Base-by-base conservation (phyloP, 495 filamentous ascomycete genomes). In the Stereocaulon alpinum region DNA sequence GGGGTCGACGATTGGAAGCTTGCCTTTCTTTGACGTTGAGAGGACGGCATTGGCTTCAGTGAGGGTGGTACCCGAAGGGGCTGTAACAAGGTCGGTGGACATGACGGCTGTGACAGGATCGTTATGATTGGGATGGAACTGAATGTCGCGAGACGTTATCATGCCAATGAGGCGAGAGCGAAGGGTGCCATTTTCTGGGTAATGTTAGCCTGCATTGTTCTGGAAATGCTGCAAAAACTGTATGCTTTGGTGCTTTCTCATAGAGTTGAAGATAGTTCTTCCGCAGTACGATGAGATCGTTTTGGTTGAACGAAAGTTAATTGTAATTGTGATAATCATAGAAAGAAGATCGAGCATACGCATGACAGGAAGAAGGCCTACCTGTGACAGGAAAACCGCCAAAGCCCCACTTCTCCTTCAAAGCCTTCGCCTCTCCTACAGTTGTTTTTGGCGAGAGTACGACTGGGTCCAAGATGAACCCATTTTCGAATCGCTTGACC, bases 251-350 rank as follows among this genome's bases (percentile, higher is more conserved):
- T 40, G 18, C 20, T 51, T 65, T 68, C 58, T 77, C 73, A 74
- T 76, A 72, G 66, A 65, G 56, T 69, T 68, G 73, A 73, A 64
- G 72, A 72, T 60, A 71, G 70, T 77, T 75, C 81, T 71, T 91
- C 89, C 88, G 79, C 90, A 95, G 75, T 75, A 85, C 87, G 80
- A 84, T 85, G 80, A 81, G 79, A 80, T 82, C 88, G 83, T 86
- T 86, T 78, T 88, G 91, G 94, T 88, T 88, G 94, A 98, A 97
- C 94, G 93, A 98, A 98, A 98, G 93, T 98, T 96, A 96, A 86
- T 74, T 78, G 71, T 77, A 76, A 81, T 70, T 67, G 73, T 81
- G 80, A 82, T 91, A 89, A 94, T 94, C 77, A 81, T 76, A 66
- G 65, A 69, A 77, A 68, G 59, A 56, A 55, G 52, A 66, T 58